Evolutionary conservation across 495 filamentous ascomycete species (phyloP), one percentile per base, ranked within the genome.

Genomic region (Talaromyces borbonicus): DNA sequence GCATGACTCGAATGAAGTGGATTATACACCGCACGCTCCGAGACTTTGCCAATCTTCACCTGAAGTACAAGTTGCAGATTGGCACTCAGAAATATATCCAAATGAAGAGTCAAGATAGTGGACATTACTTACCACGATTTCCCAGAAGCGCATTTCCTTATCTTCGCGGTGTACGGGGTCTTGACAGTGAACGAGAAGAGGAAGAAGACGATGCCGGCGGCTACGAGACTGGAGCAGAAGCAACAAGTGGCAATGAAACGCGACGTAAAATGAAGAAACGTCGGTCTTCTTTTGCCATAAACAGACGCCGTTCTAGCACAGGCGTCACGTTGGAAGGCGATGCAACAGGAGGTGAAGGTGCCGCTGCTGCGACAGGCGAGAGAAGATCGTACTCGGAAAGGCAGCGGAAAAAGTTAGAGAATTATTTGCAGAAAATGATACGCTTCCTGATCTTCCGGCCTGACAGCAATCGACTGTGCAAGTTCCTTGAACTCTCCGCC

Each of bases 1-100:
- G 93, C 3, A 78, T 90, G 46, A 95, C 89, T 20, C 75, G 93
- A 43, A 97, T 99, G 92, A 90, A 89, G 54, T 99, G 92, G 92
- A 81, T 87, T 39, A 88, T 99, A 46, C 80, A 86, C 52, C 78
- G 92, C 19, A 83, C 85, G 19, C 72, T 96, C 44, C 75, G 79
- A 52, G 92, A 99, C 53, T 95, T 99, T 57, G 75, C 86, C 51
- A 95, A 95, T 56, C 72, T 99, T 4, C 93, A 99, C 60, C 71
- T 85, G 51, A 84, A 90, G 53, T 99, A 96, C 71, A 92, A 90
- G 54, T 61, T 94, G 38, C 80, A 87, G 37, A 72, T 84, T 25
- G 76, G 80, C 30, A 89, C 84, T 47, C 84, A 94, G 47, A 88
- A 84, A 52, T 83, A 89, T 49, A 77, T 82, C 14, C 77, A 84